phyloP scores from a whole-genome alignment of 139 green algal genomes.

The Volvox africanus region DNA sequence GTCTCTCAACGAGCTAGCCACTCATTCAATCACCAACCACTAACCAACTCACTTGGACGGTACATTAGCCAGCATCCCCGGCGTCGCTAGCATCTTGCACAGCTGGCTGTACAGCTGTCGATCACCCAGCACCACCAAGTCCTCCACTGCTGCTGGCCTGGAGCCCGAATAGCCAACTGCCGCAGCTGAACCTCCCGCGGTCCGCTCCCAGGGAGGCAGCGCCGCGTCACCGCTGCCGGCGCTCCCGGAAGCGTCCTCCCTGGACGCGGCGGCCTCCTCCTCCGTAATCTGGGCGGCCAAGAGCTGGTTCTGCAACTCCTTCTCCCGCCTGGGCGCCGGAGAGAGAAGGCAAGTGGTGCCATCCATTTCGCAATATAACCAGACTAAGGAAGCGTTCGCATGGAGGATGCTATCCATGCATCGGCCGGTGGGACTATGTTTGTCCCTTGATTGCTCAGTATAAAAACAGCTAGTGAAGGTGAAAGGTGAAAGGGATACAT shows the following conservation, averaged over 20 bases:
- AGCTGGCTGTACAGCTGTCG: conserved; percentile 19
- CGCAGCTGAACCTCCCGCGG: not conserved
- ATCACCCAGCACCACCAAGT: conserved; percentile 1
- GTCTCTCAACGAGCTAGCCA: no score
- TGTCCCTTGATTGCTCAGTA: no score
- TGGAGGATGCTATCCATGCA: no score
- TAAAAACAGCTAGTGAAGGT: no score
- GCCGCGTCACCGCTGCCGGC: not conserved
- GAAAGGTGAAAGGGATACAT: no score
- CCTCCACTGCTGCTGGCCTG: not conserved
- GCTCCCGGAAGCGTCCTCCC: not conserved
- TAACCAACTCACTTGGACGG: not conserved
- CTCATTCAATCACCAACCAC: no score
- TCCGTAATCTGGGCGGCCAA: not conserved
- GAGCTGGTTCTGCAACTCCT: conserved; percentile 26
- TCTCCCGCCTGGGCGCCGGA: not conserved
- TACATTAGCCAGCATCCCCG: not conserved
- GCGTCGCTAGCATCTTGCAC: not conserved
- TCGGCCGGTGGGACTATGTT: no score
- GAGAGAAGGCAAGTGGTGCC: no score
- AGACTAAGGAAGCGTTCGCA: no score
- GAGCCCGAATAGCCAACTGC: not conserved
- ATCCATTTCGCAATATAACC: no score
- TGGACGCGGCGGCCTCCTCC: not conserved
- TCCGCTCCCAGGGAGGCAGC: not conserved